Conservation (phyloP, 148 eudicot genomes). For the Rhododendron ferrugineum region DNA sequence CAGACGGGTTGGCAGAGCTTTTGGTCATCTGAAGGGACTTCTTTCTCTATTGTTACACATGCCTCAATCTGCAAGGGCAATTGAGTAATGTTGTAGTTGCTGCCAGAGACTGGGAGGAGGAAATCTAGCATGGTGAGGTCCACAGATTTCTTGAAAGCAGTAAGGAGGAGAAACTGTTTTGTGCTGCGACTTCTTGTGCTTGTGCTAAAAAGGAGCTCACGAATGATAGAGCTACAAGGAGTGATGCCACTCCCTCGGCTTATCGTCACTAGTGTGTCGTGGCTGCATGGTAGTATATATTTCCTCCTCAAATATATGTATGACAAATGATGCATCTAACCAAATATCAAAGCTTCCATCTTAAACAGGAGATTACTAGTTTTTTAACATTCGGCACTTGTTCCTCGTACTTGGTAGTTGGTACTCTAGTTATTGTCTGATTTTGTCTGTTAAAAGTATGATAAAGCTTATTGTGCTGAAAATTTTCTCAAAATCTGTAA, state of each 20-base stretch:
- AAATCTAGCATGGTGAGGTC: slow-evolving; percentile 55
- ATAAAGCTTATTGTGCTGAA: not conserved
- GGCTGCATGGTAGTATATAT: slow-evolving; percentile 29
- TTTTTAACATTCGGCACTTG: not conserved
- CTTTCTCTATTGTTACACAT: slow-evolving; percentile 53
- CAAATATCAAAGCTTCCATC: not conserved
- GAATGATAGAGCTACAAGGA: slow-evolving; percentile 69
- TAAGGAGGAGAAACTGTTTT: slow-evolving; percentile 46
- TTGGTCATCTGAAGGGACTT: slow-evolving; percentile 10
- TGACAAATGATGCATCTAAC: not conserved
- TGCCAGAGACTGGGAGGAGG: slow-evolving; percentile 28
- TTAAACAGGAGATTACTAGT: not conserved
- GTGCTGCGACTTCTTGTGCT: slow-evolving; percentile 27
- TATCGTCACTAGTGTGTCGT: slow-evolving; percentile 58
- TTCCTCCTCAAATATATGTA: not conserved
- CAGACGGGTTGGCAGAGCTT: slow-evolving; percentile 30
- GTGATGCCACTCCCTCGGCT: slow-evolving; percentile 85
- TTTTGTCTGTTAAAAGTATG: not conserved
- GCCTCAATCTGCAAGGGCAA: slow-evolving; percentile 54
- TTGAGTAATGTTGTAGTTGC: slow-evolving; percentile 24
- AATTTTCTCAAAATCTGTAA: not conserved
- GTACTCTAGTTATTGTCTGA: not conserved
- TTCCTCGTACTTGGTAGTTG: not conserved
- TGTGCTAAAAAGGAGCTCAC: slow-evolving; percentile 43
- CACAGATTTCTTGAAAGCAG: slow-evolving; percentile 49